Base-by-base conservation (phyloP, 164 flowering plant genomes). In the Litsea cubeba region DNA sequence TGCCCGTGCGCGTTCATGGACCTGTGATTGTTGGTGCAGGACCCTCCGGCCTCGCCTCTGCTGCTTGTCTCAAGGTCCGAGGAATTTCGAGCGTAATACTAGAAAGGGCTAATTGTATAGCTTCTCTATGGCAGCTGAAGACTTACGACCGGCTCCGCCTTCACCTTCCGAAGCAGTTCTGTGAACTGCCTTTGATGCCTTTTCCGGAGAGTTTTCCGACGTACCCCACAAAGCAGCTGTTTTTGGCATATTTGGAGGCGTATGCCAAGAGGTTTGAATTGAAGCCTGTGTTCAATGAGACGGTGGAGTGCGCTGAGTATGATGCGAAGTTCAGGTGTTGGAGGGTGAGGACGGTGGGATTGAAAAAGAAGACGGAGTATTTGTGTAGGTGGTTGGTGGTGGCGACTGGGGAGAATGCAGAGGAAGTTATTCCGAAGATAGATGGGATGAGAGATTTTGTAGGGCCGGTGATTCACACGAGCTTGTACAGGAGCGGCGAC, bases 381-480 rank as follows among this genome's bases (percentile, higher is more conserved):
- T 75, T 81, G 18, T 82, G 85, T 73, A 80, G 76, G 77, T 95
- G 99, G 98, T 79, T 95, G 65, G 75, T 95, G 10, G 97, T 87
- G 46, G 99, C 99, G 3, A 90, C 97, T 0, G 98, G 99, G 1
- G 99, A 95, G 77, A 95, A 95, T 86, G 98, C 97, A n/a, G 94
- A 92, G 85, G 87, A 84, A 30, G 83, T 86, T 20, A 72, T 81
- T 74, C 97, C 99, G 24, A 72, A 82, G 35, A 77, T 95, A 12
- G 82, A 87, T 49, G 99, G 97, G 15, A 75, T 81, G 82, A 76
- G 50, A 18, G 87, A 84, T 57, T 93, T 93, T 75, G 74, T 58
- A 0, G 97, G 97, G 60, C 81, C 79, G 2, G 74, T 91, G 17
- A 50, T 90, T 22, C 99, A 95, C 74, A 86, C 98, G 0, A 82